Evolutionary conservation across 1,284 basidiomycete species (phyloP).

Genomic region (Coniferiporia sulphurascens): DNA sequence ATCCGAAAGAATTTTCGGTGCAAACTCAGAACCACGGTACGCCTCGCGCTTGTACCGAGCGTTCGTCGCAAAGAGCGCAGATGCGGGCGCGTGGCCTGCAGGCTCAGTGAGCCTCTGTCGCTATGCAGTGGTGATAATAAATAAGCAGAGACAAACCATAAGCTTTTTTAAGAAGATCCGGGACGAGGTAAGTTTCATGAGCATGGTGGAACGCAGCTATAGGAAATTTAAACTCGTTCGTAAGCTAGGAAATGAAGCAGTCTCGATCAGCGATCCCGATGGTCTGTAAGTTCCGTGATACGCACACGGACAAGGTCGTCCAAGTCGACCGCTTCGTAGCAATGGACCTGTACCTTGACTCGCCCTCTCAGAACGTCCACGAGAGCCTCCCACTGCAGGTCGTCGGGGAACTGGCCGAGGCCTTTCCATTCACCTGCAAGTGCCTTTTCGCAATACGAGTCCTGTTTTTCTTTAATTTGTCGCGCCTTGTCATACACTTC

Average conservation of each 20-base stretch:
- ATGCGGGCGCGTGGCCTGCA: constrained; percentile 56
- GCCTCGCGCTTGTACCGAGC: constrained; percentile 82
- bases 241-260: constrained; percentile 39
- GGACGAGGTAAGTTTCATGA: constrained; percentile 75
- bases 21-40: constrained; percentile 82
- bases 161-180: constrained; percentile 66
- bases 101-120: background rate
- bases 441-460: constrained; percentile 62
- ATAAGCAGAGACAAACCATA: constrained; percentile 42
- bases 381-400: constrained; percentile 78
- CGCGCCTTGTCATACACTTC: constrained; percentile 67
- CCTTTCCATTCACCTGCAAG: constrained; percentile 54
- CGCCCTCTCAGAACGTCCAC: constrained; percentile 81
- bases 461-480: constrained; percentile 69
- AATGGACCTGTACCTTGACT: constrained; percentile 78
- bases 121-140: background rate
- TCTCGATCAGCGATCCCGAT: background rate
- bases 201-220: constrained; percentile 80
- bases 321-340: constrained; percentile 76
- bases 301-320: constrained; percentile 71
- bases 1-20: constrained; percentile 76
- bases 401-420: constrained; percentile 67
- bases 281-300: background rate
- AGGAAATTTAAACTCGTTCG: constrained; percentile 76
- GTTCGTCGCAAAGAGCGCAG: constrained; percentile 70